Evolutionary conservation across 1,284 basidiomycete genomes (phyloP), one percentile per base, ranked within the genome.

Genomic region (Xerocomus nothofagi): DNA sequence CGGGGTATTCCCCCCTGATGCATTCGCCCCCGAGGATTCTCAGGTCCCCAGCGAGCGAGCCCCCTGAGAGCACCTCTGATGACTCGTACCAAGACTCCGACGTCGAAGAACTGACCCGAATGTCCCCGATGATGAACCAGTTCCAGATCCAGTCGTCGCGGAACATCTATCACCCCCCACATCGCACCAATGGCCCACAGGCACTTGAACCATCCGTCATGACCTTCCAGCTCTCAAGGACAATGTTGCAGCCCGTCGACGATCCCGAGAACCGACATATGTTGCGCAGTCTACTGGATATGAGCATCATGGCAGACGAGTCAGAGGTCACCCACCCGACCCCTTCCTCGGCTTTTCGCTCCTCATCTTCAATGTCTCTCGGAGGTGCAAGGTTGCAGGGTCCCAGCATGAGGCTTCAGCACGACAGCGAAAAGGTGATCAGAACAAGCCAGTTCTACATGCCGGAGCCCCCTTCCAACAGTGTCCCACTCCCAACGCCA

Each of bases 101-200:
- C 36, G 44, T 32, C 29, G 68, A 68, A 21, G 69, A 68, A 24
- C 39, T 11, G 36, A 56, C 39, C 34, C 45, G 44, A 29, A 70
- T 70, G 64, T 68, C 53, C 1, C 69, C 65, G 39, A 66, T 71
- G 67, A 55, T 66, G 56, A 66, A 55, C 38, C 53, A 62, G 44
- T 69, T 69, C 12, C 65, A 68, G 44, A 36, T 68, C 21, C 66
- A 49, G 15, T 47, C 63, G 6, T 50, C 52, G 7, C 50, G 53
- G 32, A 47, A 39, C 40, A 15, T 56, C 39, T 41, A 47, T 39
- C 33, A 27, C 27, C n/a, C 50, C 10, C 34, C 46, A 30, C 44
- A 50, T 3, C 51, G 53, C 27, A 39, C 23, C 24, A 32, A 52
- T 34, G 51, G 18, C 12, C 18, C 50, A 6, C 65, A 53, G 34